Evolutionary conservation across 345 rosid genomes (phyloP).

Genomic region (Trapa bicornis): DNA sequence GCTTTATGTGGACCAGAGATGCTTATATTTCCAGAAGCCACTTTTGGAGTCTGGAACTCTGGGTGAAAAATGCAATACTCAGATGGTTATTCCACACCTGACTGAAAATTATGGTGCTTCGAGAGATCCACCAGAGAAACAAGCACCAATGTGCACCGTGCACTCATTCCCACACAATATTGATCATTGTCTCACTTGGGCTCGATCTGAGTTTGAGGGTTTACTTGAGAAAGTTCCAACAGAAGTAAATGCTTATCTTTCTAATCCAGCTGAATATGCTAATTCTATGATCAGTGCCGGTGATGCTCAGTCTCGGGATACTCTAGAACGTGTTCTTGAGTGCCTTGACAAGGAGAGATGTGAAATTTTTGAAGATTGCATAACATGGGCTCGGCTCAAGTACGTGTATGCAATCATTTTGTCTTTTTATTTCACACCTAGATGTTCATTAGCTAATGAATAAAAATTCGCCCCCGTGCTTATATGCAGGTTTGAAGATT

Average conservation of each 20-base stretch:
- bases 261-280: slow-evolving; percentile 63
- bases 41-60: slow-evolving; percentile 99
- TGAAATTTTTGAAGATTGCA: slow-evolving; percentile 77
- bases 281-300: slow-evolving; percentile 63
- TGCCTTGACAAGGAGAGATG: slow-evolving; percentile 90
- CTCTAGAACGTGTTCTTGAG: slow-evolving; percentile 71
- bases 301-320: slow-evolving; percentile 97
- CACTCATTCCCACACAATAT: slow-evolving; percentile 99
- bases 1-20: slow-evolving; percentile 91
- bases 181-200: slow-evolving; percentile 99
- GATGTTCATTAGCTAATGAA: not conserved
- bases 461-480: not conserved
- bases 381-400: slow-evolving; percentile 93
- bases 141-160: slow-evolving; percentile 99
- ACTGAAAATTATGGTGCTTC: slow-evolving; percentile 99
- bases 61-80: slow-evolving; percentile 97
- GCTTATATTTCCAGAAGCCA: slow-evolving; percentile 97
- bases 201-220: slow-evolving; percentile 99
- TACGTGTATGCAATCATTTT: slow-evolving; percentile 10
- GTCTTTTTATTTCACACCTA: not conserved
- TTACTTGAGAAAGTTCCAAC: slow-evolving; percentile 94
- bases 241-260: slow-evolving; percentile 84
- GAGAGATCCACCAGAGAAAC: slow-evolving; percentile 98
- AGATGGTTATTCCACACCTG: slow-evolving; percentile 94
- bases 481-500: slow-evolving; percentile 75